phyloP scores from a whole-genome alignment of 1,284 basidiomycete species.

The Tilletia indica region DNA sequence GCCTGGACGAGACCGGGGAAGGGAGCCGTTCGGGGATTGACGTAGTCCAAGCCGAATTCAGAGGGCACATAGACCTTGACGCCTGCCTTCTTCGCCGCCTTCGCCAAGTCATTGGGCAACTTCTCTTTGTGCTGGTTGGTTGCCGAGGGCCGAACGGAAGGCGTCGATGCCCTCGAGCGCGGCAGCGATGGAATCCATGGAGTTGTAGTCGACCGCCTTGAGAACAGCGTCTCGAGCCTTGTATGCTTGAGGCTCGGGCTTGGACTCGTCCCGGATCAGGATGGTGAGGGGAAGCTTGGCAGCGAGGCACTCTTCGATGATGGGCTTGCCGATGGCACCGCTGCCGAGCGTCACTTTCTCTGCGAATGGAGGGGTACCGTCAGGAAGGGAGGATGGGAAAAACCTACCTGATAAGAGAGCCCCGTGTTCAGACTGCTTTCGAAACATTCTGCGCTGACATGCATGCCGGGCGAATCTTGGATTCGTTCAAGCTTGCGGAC shows the following conservation, averaged over 20 bases:
- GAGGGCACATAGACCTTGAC: conserved; percentile 59
- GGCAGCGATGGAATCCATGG: conserved; percentile 47
- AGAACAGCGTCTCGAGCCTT: conserved; percentile 22
- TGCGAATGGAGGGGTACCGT: too few species aligned
- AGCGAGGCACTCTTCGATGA: conserved; percentile 23
- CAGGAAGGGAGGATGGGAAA: too few species aligned
- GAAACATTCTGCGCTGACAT: too few species aligned
- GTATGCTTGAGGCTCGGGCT: conserved; percentile 16
- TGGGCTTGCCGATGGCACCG: conserved; percentile 22
- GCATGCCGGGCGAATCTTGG: too few species aligned
- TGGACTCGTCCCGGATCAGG: conserved; percentile 27
- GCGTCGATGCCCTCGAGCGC: conserved; percentile 55
- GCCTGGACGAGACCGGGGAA: not conserved
- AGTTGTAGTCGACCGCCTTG: conserved; percentile 52
- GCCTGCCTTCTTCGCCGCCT: conserved; percentile 54
- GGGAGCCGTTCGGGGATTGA: not conserved
- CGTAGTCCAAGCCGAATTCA: conserved; percentile 25
- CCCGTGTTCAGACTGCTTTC: too few species aligned
- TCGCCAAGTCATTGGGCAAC: conserved; percentile 54
- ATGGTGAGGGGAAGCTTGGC: conserved; percentile 26
- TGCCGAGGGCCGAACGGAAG: conserved; percentile 49
- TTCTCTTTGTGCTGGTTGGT: conserved; percentile 39
- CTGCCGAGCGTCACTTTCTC: conserved; percentile 21
- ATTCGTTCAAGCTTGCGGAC: too few species aligned
- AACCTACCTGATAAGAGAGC: too few species aligned